Conservation (phyloP, 2,329 filamentous ascomycete genomes). For the Aspergillus costaricaensis region DNA sequence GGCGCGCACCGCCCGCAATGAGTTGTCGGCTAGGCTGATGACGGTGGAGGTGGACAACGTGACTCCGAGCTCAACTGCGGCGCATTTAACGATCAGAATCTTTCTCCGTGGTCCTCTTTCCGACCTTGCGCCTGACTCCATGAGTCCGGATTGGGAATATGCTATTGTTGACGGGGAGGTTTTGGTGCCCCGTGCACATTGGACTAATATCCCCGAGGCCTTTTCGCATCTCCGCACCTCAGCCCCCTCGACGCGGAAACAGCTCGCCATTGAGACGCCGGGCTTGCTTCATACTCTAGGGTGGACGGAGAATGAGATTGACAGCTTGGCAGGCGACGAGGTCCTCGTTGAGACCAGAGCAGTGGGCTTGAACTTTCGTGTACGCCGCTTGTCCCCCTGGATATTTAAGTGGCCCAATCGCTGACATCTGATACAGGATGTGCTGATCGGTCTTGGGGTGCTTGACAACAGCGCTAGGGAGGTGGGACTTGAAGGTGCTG, state of each 20-base stretch:
- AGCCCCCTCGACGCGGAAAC: neutral
- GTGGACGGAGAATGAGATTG: neutral
- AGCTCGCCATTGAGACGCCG: neutral
- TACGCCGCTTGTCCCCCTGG: constrained; percentile 18
- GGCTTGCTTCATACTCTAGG: constrained; percentile 15
- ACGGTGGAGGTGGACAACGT: constrained; percentile 28
- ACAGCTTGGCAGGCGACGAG: constrained; percentile 4
- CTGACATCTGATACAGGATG: constrained; percentile 35
- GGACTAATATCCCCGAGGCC: neutral
- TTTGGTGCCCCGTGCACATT: neutral
- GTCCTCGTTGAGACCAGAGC: constrained; percentile 25
- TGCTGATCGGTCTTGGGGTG: constrained; percentile 21
- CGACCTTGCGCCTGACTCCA: neutral
- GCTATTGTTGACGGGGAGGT: neutral
- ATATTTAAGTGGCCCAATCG: constrained; percentile 24
- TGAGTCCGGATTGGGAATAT: neutral
- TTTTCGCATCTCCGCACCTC: neutral
- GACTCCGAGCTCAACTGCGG: neutral
- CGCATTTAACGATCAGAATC: neutral
- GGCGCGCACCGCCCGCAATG: neutral
- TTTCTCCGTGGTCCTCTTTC: neutral
- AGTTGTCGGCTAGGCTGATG: constrained; percentile 13
- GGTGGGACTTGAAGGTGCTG: constrained; percentile 17
- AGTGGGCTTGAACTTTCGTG: constrained; percentile 24
- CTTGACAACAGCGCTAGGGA: neutral